Evolutionary conservation across 225 moss, liverwort and hornwort species (phyloP).

Genomic region (Lunularia cruciata): DNA sequence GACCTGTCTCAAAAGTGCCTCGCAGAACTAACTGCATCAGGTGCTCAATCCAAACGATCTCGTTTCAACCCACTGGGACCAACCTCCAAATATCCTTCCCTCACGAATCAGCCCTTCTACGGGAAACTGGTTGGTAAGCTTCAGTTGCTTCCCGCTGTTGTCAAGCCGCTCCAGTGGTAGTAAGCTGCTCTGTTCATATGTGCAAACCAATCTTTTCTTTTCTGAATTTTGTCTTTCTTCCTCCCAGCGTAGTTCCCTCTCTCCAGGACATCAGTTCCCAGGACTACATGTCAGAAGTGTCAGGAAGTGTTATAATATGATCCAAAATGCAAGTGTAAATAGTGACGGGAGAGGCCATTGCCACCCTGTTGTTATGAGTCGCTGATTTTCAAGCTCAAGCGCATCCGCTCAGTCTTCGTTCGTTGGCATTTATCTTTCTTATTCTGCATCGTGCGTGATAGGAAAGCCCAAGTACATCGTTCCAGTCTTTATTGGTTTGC

Average conservation of each 20-base stretch:
- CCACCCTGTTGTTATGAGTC: no score
- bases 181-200: not conserved
- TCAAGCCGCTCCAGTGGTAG: constrained; percentile 13
- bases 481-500: no score
- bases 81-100: constrained; percentile 2
- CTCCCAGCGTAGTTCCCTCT: no score
- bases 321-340: not conserved
- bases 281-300: no score
- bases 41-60: not conserved
- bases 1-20: constrained; percentile 25
- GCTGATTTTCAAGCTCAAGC: no score
- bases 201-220: not conserved
- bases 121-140: constrained; percentile 24
- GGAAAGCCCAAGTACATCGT: no score
- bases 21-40: constrained; percentile 22
- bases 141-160: constrained; percentile 2
- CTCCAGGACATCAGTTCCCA: no score
- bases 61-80: constrained; percentile 1
- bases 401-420: no score
- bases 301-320: no score
- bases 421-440: no score
- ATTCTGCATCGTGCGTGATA: no score
- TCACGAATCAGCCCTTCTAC: constrained; percentile 1
- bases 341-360: not conserved
- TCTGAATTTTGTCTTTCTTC: no score